Conservation (phyloP, 1,284 basidiomycete genomes). For the Neonothopanus nambi region DNA sequence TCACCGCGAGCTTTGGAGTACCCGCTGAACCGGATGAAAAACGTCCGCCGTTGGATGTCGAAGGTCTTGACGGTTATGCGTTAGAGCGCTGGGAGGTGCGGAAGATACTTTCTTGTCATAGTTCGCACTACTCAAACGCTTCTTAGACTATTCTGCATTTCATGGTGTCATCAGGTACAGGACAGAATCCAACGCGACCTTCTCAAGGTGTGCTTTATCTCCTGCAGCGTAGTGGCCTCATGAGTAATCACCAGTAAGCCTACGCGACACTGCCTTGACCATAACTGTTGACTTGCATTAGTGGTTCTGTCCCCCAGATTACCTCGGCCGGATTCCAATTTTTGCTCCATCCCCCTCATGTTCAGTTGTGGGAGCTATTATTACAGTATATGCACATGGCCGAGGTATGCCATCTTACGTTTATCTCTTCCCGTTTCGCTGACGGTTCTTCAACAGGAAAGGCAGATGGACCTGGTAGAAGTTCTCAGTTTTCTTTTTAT, state of each 20-base stretch:
- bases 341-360: conserved; percentile 93
- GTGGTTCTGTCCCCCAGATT: conserved; percentile 70
- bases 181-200: conserved; percentile 66
- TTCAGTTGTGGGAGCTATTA: conserved; percentile 96
- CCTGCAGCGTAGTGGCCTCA: conserved; percentile 84
- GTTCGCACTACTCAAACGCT: conserved; percentile 1
- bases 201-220: conserved; percentile 84
- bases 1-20: conserved; percentile 90
- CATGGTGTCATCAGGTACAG: conserved; percentile 94
- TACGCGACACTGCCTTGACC: not conserved
- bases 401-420: conserved; percentile 51
- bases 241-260: conserved; percentile 64
- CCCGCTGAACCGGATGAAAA: conserved; percentile 71
- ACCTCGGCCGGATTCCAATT: conserved; percentile 98
- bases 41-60: conserved; percentile 52
- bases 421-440: conserved; percentile 14
- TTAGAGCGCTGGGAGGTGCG: conserved; percentile 92
- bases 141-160: conserved; percentile 92
- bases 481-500: conserved; percentile 95
- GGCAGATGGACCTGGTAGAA: conserved; percentile 90
- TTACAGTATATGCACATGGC: conserved; percentile 86
- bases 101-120: conserved; percentile 11
- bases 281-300: conserved; percentile 27
- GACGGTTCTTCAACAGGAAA: conserved; percentile 51
- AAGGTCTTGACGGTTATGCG: conserved; percentile 82